Base-by-base conservation (phyloP, 331 rosid species). In the Cydonia oblonga region DNA sequence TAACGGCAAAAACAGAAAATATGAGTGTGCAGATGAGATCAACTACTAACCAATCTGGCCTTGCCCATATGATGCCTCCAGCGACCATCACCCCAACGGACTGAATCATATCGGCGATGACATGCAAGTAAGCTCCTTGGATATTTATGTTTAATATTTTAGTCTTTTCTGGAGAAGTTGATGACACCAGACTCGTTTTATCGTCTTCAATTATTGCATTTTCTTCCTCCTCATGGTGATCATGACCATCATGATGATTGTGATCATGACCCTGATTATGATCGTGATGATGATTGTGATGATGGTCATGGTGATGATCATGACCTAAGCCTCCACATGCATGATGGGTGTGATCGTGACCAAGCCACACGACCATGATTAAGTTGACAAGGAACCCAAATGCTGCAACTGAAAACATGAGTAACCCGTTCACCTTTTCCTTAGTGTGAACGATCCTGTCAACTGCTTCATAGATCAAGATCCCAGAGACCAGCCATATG, bases 51-150 rank as follows among this genome's bases (percentile, higher is more conserved):
- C 96, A 95, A 46, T 79, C 78, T 7, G 98, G 97, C 82, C 84
- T 75, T 3, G 68, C 84, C 97, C 96, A 91, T 44, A 91, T 87
- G 69, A 91, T 49, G 46, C 84, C 96, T 80, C 96, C 98, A 7
- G 91, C 91, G 63, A 91, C 76, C 97, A 95, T 95, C 83, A 95
- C 98, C 66, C 98, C 98, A 14, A 88, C 26, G 58, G 98, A 91
- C 78, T 93, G 98, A 75, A 93, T 89, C 96, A 93, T 78, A 84
- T 95, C 98, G 7, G 90, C 78, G 73, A 91, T 81, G 26, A 89
- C 93, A 86, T 95, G 98, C 75, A 95, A 78, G 83, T 95, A 91
- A n/a, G 98, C 98, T 40, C 98, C 98, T 81, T 91, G 90, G 29
- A 95, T 33, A 74, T 95, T 95, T 77, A 95, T 88, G 90, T 89